A percentile compares a stretch with the other conserved stretches of the same genome.
phyloP scores from a whole-genome alignment of 2,329 filamentous ascomycete genomes.

The Colletotrichum lini region DNA sequence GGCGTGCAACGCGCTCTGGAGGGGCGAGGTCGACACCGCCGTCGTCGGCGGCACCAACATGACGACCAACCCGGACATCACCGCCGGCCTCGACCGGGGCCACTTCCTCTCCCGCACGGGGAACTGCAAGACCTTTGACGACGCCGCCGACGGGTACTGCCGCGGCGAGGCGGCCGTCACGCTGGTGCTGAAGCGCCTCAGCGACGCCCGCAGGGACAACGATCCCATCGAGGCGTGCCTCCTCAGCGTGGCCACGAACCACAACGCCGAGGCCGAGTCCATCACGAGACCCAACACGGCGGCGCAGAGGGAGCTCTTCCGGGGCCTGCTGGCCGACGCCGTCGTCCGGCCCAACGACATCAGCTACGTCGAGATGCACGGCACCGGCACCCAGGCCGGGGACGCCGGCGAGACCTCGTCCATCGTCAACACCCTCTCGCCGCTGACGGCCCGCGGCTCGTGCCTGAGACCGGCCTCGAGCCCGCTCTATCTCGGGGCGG shows the following conservation, averaged over 20 bases:
- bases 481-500: conserved; percentile 46
- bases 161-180: conserved; percentile 61
- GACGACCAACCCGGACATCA: conserved; percentile 85
- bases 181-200: conserved; percentile 58
- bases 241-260: conserved; percentile 53
- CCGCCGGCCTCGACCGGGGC: conserved; percentile 80
- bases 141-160: conserved; percentile 65
- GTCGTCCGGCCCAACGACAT: conserved; percentile 65
- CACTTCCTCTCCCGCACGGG: conserved; percentile 84
- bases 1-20: conserved; percentile 62
- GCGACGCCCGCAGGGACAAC: conserved; percentile 58
- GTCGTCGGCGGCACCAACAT: conserved; percentile 85
- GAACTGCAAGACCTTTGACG: conserved; percentile 85
- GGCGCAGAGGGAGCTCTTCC: conserved; percentile 54
- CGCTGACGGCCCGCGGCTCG: conserved; percentile 43
- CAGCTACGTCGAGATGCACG: conserved; percentile 61
- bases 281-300: conserved; percentile 55
- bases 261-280: conserved; percentile 58
- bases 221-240: conserved; percentile 53
- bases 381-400: conserved; percentile 54
- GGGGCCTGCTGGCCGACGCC: conserved; percentile 52
- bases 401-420: conserved; percentile 46
- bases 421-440: conserved; percentile 46
- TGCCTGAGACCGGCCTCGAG: conserved; percentile 30
- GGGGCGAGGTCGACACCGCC: conserved; percentile 79